A percentile compares a stretch with the other conserved stretches of the same genome.
Evolutionary conservation across 495 filamentous ascomycete species (phyloP).

Genomic region (Xylaria acuta): DNA sequence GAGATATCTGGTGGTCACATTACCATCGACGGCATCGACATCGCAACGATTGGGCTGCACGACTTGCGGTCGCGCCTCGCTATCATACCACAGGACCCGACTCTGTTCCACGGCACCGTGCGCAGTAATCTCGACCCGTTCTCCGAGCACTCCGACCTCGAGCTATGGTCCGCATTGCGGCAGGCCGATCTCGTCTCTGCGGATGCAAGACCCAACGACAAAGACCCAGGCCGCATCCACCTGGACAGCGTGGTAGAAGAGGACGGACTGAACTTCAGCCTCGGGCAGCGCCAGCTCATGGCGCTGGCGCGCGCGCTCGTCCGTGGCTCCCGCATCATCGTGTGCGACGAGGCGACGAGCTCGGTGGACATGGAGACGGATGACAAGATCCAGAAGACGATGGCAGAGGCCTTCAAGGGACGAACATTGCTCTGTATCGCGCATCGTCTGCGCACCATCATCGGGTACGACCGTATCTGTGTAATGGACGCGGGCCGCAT

Average conservation of each 20-base stretch:
- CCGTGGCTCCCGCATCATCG: slow-evolving; percentile 84
- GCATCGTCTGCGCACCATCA: slow-evolving; percentile 89
- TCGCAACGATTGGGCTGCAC: slow-evolving; percentile 80
- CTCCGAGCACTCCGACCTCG: slow-evolving; percentile 82
- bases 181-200: slow-evolving; percentile 75
- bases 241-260: slow-evolving; percentile 89
- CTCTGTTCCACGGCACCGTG: slow-evolving; percentile 90
- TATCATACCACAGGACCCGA: slow-evolving; percentile 97
- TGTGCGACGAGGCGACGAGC: slow-evolving; percentile 94
- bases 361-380: slow-evolving; percentile 97
- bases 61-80: slow-evolving; percentile 87
- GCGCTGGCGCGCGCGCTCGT: slow-evolving; percentile 90
- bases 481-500: slow-evolving; percentile 93
- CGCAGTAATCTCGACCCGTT: slow-evolving; percentile 93
- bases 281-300: slow-evolving; percentile 97
- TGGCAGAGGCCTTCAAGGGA: slow-evolving; percentile 83
- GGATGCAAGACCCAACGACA: slow-evolving; percentile 49
- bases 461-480: slow-evolving; percentile 93
- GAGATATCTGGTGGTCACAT: slow-evolving; percentile 86
- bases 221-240: slow-evolving; percentile 65
- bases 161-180: slow-evolving; percentile 85
- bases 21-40: slow-evolving; percentile 89
- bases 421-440: slow-evolving; percentile 94
- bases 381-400: slow-evolving; percentile 90
- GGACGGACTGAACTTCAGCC: slow-evolving; percentile 92